Evolutionary conservation across 805 yeast genomes (phyloP).

Genomic region (Metschnikowia borealis): DNA sequence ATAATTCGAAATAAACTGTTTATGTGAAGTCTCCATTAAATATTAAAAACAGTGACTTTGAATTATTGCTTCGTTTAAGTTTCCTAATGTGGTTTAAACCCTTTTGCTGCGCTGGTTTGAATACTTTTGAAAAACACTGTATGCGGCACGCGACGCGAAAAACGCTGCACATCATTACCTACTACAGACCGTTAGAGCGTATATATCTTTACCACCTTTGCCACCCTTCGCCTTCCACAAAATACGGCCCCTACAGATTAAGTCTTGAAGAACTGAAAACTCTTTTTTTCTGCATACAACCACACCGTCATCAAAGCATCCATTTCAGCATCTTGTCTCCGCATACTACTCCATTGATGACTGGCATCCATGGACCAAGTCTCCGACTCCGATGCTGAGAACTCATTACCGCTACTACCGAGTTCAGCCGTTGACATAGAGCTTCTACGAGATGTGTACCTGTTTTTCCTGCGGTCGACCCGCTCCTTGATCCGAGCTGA

Average conservation of each 20-base stretch:
- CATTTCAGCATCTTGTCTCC: constrained; percentile 1
- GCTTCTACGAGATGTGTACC: constrained; percentile 9
- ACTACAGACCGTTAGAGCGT: neutral
- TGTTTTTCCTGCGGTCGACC: constrained; percentile 10
- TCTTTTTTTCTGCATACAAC: neutral
- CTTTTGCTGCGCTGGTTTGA: too few species aligned
- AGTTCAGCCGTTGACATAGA: constrained; percentile 12
- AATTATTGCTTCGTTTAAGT: too few species aligned
- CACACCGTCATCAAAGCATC: neutral
- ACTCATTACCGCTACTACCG: constrained; percentile 14
- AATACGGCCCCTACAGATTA: too few species aligned
- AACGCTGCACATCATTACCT: neutral
- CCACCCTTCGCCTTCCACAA: too few species aligned
- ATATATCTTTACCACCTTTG: neutral
- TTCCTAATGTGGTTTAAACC: too few species aligned
- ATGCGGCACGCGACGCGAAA: neutral
- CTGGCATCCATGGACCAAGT: constrained; percentile 13
- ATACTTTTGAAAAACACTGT: too few species aligned
- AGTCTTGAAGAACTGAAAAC: neutral
- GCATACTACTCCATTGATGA: neutral
- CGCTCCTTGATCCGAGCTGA: constrained; percentile 12
- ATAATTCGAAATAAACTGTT: too few species aligned
- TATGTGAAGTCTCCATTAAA: too few species aligned
- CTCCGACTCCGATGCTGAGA: constrained; percentile 20
- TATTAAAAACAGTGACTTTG: too few species aligned